phyloP scores from a whole-genome alignment of 768 basidiomycete genomes.

The Pulveroboletus sp. region DNA sequence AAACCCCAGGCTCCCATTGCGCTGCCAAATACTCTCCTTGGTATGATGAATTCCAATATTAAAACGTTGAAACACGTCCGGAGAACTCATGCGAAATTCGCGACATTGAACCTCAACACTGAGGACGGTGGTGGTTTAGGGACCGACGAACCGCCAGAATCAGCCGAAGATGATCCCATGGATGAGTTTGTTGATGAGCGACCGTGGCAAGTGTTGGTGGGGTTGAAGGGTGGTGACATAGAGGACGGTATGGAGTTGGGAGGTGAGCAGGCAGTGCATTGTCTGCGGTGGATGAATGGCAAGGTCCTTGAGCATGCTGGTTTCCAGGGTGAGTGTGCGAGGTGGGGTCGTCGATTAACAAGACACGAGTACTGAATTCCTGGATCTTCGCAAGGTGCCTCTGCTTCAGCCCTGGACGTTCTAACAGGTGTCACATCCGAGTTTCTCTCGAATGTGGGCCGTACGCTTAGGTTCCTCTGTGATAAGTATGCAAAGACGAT shows the following conservation, averaged over 20 bases:
- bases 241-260: constrained; percentile 49
- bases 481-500: constrained; percentile 80
- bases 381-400: constrained; percentile 49
- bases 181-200: constrained; percentile 49
- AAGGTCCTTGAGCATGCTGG: constrained; percentile 87
- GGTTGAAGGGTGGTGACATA: constrained; percentile 9
- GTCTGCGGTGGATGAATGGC: constrained; percentile 63
- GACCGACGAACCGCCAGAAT: constrained; percentile 33
- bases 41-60: constrained; percentile 72
- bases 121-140: constrained; percentile 32
- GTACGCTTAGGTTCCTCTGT: constrained; percentile 73
- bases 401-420: constrained; percentile 72
- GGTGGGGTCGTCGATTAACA: neutral
- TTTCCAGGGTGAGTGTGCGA: constrained; percentile 69
- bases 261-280: constrained; percentile 54
- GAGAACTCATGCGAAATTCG: constrained; percentile 67
- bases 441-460: constrained; percentile 80
- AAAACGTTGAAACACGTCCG: constrained; percentile 68
- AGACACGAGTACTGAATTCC: constrained; percentile 2
- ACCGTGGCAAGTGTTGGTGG: constrained; percentile 45
- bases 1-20: constrained; percentile 11
- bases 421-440: constrained; percentile 73
- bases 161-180: constrained; percentile 26
- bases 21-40: constrained; percentile 48
- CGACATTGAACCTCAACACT: constrained; percentile 42